These are phyloP conservation scores for Funneliformis caledonium DNA, from an alignment of 371 early-diverging fungal genomes.

Conservation along the genomic window DNA sequence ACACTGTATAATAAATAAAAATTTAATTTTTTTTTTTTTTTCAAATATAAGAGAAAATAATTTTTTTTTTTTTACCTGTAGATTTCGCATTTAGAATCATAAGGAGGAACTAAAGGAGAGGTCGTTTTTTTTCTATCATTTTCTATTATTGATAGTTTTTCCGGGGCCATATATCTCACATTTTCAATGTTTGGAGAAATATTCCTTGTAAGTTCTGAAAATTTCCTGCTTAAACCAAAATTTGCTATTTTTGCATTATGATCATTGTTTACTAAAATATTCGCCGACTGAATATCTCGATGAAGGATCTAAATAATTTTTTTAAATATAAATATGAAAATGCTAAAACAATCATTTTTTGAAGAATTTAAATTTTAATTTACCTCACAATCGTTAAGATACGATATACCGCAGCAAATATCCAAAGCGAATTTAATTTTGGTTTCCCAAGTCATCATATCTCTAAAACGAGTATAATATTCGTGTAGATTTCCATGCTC, in stretches of 20 bases:
- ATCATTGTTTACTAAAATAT: constrained; percentile 16
- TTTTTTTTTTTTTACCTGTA: constrained; percentile 10
- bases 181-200: constrained; percentile 9
- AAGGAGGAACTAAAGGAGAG: background rate
- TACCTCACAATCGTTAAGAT: background rate
- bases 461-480: background rate
- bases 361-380: background rate
- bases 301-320: constrained; percentile 8
- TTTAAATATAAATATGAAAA: too few species aligned
- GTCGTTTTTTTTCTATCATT: background rate
- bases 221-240: background rate
- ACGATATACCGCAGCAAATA: constrained; percentile 23
- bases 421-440: constrained; percentile 22
- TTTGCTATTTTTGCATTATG: constrained; percentile 25
- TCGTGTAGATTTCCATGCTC: constrained; percentile 24
- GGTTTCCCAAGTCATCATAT: background rate
- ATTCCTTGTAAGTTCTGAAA: background rate
- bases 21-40: background rate
- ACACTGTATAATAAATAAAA: constrained; percentile 8
- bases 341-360: background rate
- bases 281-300: constrained; percentile 11
- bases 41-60: background rate
- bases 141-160: background rate
- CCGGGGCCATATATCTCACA: constrained; percentile 33
- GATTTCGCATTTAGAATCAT: constrained; percentile 36